Base-by-base conservation (phyloP, 306 rosid species). In the Castanospermum australe region DNA sequence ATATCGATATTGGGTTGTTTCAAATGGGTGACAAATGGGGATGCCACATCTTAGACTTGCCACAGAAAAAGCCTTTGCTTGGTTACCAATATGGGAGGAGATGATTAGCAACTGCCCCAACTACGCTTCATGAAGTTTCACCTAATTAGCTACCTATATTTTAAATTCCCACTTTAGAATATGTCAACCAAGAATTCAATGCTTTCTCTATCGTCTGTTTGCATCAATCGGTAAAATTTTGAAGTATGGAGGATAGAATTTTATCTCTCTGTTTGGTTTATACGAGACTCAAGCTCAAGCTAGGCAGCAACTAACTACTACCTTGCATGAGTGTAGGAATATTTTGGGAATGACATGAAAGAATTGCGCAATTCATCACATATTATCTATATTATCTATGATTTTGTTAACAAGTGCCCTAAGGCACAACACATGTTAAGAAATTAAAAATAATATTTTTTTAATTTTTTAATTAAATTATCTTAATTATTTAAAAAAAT, bases 71-170 rank as follows among this genome's bases (percentile, higher is more conserved):
- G 42, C 33, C 71, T 36, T 47, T 8, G 38, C 50, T 13, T 56
- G 4, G 10, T 36, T 13, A 25, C 54, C 41, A 15, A 35, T n/a
- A n/a, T 18, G 10, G 8, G 47, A 55, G 47, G 0, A 50, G 33
- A 47, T 28, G 48, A 55, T 61, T 3, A 2, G 32, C 79, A 82
- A 61, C 72, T 54, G 60, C 14, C 86, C 88, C 86, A 85, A 73
- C 84, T 67, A 82, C 81, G 14, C 59, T 68, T 75, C 79, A 82
- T 81, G 65, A 78, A 82, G 81, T 78, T 85, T 81, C 79, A 85
- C 84, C 88, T 85, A 85, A 78, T 82, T 54, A 78, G 52, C 70
- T 15, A 36, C 25, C 77, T n/a, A n/a, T 57, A 7, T 59, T 80
- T 76, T 54, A 63, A 83, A 65, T 30, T 56, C 15, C 42, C 36